Base-by-base conservation (phyloP, 73 alveolate species). In the Paraurostyla sp. region DNA sequence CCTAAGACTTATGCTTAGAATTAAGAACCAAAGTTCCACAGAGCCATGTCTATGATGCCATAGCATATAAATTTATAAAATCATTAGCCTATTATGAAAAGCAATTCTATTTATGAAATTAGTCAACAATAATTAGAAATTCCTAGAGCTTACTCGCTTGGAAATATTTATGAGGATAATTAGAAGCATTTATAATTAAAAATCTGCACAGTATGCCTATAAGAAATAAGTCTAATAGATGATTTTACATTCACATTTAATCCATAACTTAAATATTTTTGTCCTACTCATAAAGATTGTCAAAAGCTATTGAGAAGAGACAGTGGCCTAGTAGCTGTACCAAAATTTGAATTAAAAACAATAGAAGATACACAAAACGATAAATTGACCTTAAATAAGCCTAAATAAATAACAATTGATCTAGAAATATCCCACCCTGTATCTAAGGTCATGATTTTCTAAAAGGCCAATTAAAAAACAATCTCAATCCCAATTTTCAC, bases 251-350 rank as follows among this genome's bases (percentile, higher is more conserved):
- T 73, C 56, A 73, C 87, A 2, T 73, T 48, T 33, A 68, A 73
- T 30, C 87, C 87, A 30, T 30, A 6, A 1, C 35, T 45, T 13
- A 73, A 73, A 33, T n/a, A 45, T 2, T 73, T 43, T 30, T 42
- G 71, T 45, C 87, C 87, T 4, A 48, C 87, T 30, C 87, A 73
- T 30, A 73, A 73, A 73, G 71, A 73, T 3, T 73, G 87, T 36
- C 33, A 43, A 22, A 73, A 38, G 42, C 7, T 50, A 11, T 30
- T 73, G 50, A 73, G 51, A 30, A 73, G 87, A 73, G 87, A 73
- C 46, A 30, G 65, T 45, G 50, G 68, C 2, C 49, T 73, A 22
- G 87, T 73, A 2, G 71, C 87, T 73, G 59, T 73, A 7, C 87
- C 87, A 22, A 73, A 73, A 50, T 73, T 73, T 73, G 87, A 73